Percentiles rank a stretch among this genome's conserved stretches.
These are phyloP conservation scores for Breviolum minutum DNA, from an alignment of 73 alveolate genomes.

Conservation along the genomic window DNA sequence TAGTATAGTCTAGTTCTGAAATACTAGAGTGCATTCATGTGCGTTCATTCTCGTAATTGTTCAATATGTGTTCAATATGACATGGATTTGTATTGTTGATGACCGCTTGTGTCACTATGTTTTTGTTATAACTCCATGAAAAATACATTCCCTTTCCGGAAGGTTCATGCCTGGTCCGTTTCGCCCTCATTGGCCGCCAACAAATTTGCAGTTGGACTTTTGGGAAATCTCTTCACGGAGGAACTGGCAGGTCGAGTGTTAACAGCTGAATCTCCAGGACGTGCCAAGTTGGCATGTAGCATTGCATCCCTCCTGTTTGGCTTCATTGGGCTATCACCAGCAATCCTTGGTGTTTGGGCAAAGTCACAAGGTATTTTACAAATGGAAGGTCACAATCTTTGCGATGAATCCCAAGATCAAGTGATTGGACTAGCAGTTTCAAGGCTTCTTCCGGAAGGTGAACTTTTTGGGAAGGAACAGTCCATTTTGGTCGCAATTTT, in stretches of 20 bases:
- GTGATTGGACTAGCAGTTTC: constrained; percentile 22
- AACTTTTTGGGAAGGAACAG: constrained; percentile 2
- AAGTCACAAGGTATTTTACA: neutral
- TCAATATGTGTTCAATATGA: too few relatives aligned
- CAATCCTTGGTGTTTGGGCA: constrained; percentile 39
- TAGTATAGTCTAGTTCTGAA: too few relatives aligned
- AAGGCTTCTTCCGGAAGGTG: constrained; percentile 1
- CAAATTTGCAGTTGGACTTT: constrained; percentile 50
- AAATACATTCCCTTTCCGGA: neutral
- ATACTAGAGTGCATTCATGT: too few relatives aligned
- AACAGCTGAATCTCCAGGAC: neutral
- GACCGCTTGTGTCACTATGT: neutral
- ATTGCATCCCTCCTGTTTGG: constrained; percentile 30
- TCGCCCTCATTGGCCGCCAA: constrained; percentile 33
- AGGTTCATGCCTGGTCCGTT: constrained; percentile 14
- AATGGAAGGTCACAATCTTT: neutral
- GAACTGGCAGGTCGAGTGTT: constrained; percentile 47
- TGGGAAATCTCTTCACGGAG: constrained; percentile 21
- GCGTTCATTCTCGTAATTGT: too few relatives aligned
- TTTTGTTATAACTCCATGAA: neutral
- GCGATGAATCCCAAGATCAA: constrained; percentile 40
- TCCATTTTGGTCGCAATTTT: constrained; percentile 1
- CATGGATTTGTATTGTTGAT: neutral
- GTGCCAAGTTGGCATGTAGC: constrained; percentile 35
- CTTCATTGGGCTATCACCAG: constrained; percentile 28